Evolutionary conservation across 352 stramenopile species (phyloP).

Genomic region (Phytophthora pini): DNA sequence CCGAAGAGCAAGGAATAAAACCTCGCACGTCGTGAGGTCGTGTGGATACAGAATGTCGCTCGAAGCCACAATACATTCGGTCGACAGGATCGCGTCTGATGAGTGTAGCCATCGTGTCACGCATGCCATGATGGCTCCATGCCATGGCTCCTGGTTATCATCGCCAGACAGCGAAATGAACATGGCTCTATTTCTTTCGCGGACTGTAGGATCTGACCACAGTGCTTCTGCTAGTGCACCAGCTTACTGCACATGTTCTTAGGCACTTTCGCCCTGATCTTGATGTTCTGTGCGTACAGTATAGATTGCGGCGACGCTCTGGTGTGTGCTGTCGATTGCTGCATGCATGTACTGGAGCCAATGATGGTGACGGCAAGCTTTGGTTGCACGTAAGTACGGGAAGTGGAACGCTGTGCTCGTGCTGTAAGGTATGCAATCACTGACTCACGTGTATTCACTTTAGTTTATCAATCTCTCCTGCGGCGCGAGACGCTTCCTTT

Average conservation of each 20-base stretch:
- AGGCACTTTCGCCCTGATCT: background rate
- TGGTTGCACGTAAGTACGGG: conserved; percentile 2
- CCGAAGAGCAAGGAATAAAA: conserved; percentile 16
- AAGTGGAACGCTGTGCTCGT: background rate
- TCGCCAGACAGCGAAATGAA: no score
- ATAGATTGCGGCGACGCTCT: background rate
- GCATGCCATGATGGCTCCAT: no score
- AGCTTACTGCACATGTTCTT: background rate
- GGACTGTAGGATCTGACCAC: background rate
- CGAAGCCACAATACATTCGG: conserved; percentile 22
- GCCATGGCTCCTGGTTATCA: no score
- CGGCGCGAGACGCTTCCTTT: conserved; percentile 20
- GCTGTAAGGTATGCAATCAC: conserved; percentile 12
- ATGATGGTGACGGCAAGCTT: conserved; percentile 1
- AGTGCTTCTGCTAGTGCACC: background rate
- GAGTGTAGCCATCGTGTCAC: conserved; percentile 29
- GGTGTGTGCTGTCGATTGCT: background rate
- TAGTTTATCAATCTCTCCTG: conserved; percentile 19
- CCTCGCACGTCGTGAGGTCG: conserved; percentile 18
- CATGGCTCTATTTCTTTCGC: conserved; percentile 3
- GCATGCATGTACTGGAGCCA: no score
- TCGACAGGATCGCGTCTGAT: conserved; percentile 6
- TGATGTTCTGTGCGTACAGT: no score
- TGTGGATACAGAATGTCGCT: conserved; percentile 19
- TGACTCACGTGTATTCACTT: conserved; percentile 24